Base-by-base conservation (phyloP, 495 filamentous ascomycete genomes). In the Amorphotheca resinae region DNA sequence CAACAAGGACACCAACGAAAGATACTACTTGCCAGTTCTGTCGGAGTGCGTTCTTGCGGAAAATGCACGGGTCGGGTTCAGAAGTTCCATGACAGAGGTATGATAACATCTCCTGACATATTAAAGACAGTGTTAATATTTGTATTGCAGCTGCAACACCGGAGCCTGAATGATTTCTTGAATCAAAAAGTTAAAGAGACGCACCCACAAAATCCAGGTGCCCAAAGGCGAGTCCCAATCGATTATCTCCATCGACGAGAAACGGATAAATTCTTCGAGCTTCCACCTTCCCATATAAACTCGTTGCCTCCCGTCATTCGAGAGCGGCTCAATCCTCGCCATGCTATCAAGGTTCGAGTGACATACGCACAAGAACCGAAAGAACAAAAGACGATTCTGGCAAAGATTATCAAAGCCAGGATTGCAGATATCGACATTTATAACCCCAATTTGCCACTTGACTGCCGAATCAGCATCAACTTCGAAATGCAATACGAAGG, bases 391-490 rank as follows among this genome's bases (percentile, higher is more conserved):
- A 82, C 77, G 0, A 63, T 86, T 6, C 51, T 87, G 8, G 85
- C 80, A 23, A 86, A 83, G 57, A 95, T 96, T 34, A 72, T 96
- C 56, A 96, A 96, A 67, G 77, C 74, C 17, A 74, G 85, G 22
- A 62, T 96, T n/a, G 80, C 80, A 23, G 85, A 96, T 59, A 59
- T 91, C 6, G 79, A 88, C 48, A 69, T 95, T 8, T 79, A 77
- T 60, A 79, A 81, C 45, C 87, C 89, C 1, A 61, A 66, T 25
- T 73, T 68, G 11, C 67, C 69, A 3, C 77, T 94, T 33, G 89
- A 95, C 58, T 93, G 82, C 65, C 78, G 89, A 16, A 76, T 96
- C 48, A 88, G 83, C 49, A 73, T 95, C 51, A 94, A 88, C 52
- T 67, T 95, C 4, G 89, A 96, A 72, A 86, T 86, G 76, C 73